These are phyloP conservation scores for Bryoglossum gracile DNA, from an alignment of 495 filamentous ascomycete genomes.

Conservation along the genomic window DNA sequence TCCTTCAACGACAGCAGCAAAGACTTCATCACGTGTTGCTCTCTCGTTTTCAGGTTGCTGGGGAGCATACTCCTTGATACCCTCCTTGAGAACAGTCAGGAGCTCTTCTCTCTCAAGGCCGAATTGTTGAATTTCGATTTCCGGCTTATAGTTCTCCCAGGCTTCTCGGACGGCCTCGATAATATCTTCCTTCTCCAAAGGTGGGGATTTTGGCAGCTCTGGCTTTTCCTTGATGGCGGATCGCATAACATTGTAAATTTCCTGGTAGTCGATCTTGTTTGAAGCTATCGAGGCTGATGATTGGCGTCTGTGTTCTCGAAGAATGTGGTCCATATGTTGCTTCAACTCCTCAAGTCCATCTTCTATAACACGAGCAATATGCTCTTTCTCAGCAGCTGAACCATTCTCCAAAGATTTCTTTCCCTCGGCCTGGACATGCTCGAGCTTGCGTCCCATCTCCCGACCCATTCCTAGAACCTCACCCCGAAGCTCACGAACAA, in stretches of 20 bases:
- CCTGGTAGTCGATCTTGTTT: constrained; percentile 55
- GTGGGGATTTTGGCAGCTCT: constrained; percentile 28
- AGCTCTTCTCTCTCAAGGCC: constrained; percentile 86
- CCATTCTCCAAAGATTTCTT: constrained; percentile 41
- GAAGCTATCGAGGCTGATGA: constrained; percentile 40
- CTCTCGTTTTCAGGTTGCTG: constrained; percentile 39
- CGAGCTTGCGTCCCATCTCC: constrained; percentile 75
- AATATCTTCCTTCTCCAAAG: constrained; percentile 64
- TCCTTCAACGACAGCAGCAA: constrained; percentile 73
- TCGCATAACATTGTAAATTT: constrained; percentile 75
- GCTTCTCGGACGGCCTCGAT: constrained; percentile 78
- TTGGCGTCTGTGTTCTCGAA: constrained; percentile 67
- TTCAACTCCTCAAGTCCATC: constrained; percentile 73
- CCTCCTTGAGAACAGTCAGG: constrained; percentile 73
- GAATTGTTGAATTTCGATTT: constrained; percentile 83
- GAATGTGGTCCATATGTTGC: constrained; percentile 65
- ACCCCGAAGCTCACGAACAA: constrained; percentile 81
- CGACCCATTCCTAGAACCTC: constrained; percentile 92
- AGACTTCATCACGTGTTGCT: constrained; percentile 70
- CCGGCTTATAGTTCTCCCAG: constrained; percentile 86
- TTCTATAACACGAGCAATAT: constrained; percentile 70
- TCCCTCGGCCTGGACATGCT: constrained; percentile 45
- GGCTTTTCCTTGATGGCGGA: constrained; percentile 69
- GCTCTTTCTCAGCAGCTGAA: constrained; percentile 50
- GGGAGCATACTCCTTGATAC: constrained; percentile 67